phyloP scores from a whole-genome alignment of 306 rosid species.

The Mimosa pudica region DNA sequence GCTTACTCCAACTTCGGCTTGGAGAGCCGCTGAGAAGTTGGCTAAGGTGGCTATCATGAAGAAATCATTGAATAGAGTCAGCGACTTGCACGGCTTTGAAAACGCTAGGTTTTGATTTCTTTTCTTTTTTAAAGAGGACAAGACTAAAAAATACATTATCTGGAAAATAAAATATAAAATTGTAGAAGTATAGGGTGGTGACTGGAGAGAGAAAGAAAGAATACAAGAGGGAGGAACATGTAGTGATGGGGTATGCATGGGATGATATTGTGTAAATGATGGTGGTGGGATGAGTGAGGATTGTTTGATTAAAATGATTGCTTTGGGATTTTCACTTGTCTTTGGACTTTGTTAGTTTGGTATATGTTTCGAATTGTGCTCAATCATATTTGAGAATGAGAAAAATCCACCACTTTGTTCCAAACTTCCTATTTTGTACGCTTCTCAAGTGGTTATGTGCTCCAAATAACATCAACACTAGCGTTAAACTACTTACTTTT shows the following conservation, averaged over 20 bases:
- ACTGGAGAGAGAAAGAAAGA: neutral
- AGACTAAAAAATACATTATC: neutral
- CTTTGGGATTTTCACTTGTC: slow-evolving; percentile 37
- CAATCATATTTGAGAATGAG: neutral
- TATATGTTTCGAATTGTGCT: neutral
- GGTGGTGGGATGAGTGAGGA: neutral
- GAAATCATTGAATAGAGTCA: slow-evolving; percentile 73
- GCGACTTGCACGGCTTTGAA: slow-evolving; percentile 90
- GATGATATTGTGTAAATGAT: slow-evolving; percentile 31
- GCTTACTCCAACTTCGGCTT: slow-evolving; percentile 78
- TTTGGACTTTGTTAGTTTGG: too few relatives aligned
- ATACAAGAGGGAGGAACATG: neutral
- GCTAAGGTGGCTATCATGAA: slow-evolving; percentile 75
- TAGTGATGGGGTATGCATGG: slow-evolving; percentile 31
- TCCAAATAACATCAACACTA: neutral
- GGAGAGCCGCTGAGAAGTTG: slow-evolving; percentile 88
- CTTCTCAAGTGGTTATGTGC: neutral
- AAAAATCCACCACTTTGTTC: neutral
- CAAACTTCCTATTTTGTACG: neutral
- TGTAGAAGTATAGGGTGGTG: neutral
- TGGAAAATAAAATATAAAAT: neutral
- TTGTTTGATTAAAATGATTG: neutral
- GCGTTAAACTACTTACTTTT: neutral
- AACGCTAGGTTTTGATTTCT: slow-evolving; percentile 74
- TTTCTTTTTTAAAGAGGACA: neutral